Conservation (phyloP, 495 filamentous ascomycete genomes). For the Penicillium soppii region DNA sequence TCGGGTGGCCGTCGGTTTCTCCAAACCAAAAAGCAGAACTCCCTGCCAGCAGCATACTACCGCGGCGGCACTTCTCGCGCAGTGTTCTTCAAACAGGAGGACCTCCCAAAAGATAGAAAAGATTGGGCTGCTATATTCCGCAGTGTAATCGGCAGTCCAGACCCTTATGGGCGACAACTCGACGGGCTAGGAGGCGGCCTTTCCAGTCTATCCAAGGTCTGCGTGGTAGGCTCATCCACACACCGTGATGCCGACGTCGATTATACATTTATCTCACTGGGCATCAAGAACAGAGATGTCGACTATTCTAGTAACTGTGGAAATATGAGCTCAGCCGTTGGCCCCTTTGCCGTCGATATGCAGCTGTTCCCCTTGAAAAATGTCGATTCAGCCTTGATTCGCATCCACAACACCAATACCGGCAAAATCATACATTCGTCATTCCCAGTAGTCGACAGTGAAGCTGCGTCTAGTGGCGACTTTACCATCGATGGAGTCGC, state of each 20-base stretch:
- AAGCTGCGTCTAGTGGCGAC: constrained; percentile 50
- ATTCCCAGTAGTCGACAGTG: constrained; percentile 48
- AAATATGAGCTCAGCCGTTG: constrained; percentile 69
- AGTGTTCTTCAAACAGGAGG: constrained; percentile 55
- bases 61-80: constrained; percentile 73
- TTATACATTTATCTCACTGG: constrained; percentile 70
- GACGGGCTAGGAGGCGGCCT: constrained; percentile 72
- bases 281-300: constrained; percentile 55
- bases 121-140: constrained; percentile 61
- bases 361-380: constrained; percentile 34
- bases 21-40: constrained; percentile 26
- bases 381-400: constrained; percentile 29
- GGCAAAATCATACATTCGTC: constrained; percentile 48
- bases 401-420: constrained; percentile 56
- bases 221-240: constrained; percentile 53
- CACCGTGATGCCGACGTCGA: constrained; percentile 61
- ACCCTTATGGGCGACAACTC: constrained; percentile 67
- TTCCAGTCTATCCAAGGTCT: constrained; percentile 68
- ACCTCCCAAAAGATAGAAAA: constrained; percentile 47
- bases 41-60: constrained; percentile 64
- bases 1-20: not conserved
- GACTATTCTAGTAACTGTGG: constrained; percentile 73
- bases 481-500: constrained; percentile 69
- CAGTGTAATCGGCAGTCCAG: constrained; percentile 64
- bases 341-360: constrained; percentile 61